phyloP scores from a whole-genome alignment of 1,284 basidiomycete species.

The Austropuccinia psidii region DNA sequence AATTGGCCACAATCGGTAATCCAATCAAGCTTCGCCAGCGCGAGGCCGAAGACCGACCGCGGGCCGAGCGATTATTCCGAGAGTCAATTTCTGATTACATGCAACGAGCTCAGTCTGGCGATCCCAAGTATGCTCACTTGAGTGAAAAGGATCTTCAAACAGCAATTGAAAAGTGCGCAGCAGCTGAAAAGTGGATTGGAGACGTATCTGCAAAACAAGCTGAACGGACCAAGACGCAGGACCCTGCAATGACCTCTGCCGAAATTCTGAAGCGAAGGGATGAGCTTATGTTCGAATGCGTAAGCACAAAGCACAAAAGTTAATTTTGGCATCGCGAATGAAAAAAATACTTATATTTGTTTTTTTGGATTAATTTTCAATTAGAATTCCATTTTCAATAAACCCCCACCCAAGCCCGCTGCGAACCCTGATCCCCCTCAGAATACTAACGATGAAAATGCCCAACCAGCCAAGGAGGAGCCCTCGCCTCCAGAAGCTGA shows the following conservation, averaged over 20 bases:
- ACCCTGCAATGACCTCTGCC: constrained; percentile 67
- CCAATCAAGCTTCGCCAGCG: constrained; percentile 70
- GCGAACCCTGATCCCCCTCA: not conserved
- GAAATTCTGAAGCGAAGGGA: constrained; percentile 82
- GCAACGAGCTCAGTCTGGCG: constrained; percentile 65
- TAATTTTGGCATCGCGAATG: not conserved
- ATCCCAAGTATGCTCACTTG: constrained; percentile 80
- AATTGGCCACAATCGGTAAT: constrained; percentile 72
- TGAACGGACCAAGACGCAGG: constrained; percentile 75
- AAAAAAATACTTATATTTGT: not conserved
- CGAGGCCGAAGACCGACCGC: constrained; percentile 70
- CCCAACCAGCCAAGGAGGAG: constrained; percentile 22
- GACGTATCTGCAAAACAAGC: constrained; percentile 75
- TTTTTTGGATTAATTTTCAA: not conserved
- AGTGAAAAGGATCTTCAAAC: constrained; percentile 65
- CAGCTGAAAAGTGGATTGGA: constrained; percentile 83
- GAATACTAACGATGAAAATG: constrained; percentile 12
- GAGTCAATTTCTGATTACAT: constrained; percentile 78
- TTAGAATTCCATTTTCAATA: constrained; percentile 35
- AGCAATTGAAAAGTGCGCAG: constrained; percentile 55
- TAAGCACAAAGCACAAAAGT: not conserved
- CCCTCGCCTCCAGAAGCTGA: constrained; percentile 7
- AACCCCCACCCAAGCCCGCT: constrained; percentile 18
- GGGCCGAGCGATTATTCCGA: constrained; percentile 63
- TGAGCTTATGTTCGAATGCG: constrained; percentile 60